A percentile compares a stretch with the other conserved stretches of the same genome.
Conservation (phyloP, 2,329 filamentous ascomycete genomes). For the Coniochaeta hoffmannii region DNA sequence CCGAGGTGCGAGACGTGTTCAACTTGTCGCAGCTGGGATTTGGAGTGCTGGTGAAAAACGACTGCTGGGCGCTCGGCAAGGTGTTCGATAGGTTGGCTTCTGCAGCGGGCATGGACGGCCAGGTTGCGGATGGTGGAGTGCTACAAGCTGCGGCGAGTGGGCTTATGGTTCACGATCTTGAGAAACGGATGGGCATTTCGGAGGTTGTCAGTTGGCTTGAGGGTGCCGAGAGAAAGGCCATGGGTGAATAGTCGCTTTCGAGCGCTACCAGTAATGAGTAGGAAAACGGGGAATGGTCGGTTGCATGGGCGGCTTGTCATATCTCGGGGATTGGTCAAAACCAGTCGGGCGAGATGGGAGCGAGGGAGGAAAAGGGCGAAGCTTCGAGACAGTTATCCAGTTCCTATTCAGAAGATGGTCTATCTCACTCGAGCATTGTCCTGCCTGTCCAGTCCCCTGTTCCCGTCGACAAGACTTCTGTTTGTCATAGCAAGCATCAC, state of each 20-base stretch:
- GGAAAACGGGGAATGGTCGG: not conserved
- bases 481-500: not conserved
- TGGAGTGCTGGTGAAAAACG: not conserved
- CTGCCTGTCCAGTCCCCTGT: not conserved
- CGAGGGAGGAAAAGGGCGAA: not conserved
- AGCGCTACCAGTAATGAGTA: not conserved
- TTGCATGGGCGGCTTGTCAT: not conserved
- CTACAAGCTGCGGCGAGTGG: not conserved
- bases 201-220: not conserved
- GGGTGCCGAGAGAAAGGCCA: not conserved
- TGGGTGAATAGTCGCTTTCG: not conserved
- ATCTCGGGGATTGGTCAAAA: not conserved
- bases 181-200: not conserved
- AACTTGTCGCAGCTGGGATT: not conserved
- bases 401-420: not conserved
- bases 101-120: not conserved
- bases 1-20: not conserved
- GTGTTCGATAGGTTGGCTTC: not conserved
- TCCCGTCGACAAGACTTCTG: not conserved
- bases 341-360: not conserved
- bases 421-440: not conserved
- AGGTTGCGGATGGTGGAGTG: not conserved
- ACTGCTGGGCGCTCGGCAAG: not conserved
- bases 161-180: not conserved
- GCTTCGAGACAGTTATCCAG: not conserved